Percentiles rank a stretch among this genome's conserved stretches.
Conservation (phyloP, 2,329 filamentous ascomycete species). For the Xylaria sp. region DNA sequence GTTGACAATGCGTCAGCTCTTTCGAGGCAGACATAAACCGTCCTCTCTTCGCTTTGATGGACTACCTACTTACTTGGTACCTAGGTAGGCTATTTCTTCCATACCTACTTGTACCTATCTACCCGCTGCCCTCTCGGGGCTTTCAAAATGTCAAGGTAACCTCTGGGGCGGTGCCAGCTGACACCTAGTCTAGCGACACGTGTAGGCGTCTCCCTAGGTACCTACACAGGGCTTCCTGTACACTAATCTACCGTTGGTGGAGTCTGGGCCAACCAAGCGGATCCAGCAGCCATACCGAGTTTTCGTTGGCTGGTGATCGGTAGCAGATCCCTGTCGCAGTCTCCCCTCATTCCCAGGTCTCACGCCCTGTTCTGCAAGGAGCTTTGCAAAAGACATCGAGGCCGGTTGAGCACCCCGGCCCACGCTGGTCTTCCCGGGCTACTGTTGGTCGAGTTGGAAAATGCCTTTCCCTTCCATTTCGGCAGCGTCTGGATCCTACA, state of each 20-base stretch:
- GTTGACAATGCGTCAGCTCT: background rate
- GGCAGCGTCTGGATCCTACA: background rate
- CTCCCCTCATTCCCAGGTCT: constrained; percentile 17
- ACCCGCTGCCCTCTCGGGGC: too few species aligned
- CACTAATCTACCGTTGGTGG: constrained; percentile 9
- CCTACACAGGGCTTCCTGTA: too few species aligned
- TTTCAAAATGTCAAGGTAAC: too few species aligned
- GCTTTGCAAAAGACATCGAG: constrained; percentile 1
- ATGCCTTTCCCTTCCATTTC: constrained; percentile 12
- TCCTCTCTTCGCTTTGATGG: background rate
- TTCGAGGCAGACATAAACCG: background rate
- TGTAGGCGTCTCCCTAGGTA: too few species aligned
- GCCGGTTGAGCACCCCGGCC: constrained; percentile 7
- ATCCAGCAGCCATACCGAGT: background rate
- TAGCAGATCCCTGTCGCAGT: constrained; percentile 10
- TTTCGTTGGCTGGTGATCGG: constrained; percentile 16
- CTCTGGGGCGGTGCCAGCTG: too few species aligned
- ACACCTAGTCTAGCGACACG: too few species aligned
- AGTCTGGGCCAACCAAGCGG: constrained; percentile 19
- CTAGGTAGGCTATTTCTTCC: too few species aligned
- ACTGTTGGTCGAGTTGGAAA: background rate
- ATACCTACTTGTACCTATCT: too few species aligned
- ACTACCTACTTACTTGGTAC: too few species aligned
- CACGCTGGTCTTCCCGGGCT: background rate
- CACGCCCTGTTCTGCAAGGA: constrained; percentile 21